Evolutionary conservation across 805 yeast genomes (phyloP).

Genomic region (Ogataea wickerhamii): DNA sequence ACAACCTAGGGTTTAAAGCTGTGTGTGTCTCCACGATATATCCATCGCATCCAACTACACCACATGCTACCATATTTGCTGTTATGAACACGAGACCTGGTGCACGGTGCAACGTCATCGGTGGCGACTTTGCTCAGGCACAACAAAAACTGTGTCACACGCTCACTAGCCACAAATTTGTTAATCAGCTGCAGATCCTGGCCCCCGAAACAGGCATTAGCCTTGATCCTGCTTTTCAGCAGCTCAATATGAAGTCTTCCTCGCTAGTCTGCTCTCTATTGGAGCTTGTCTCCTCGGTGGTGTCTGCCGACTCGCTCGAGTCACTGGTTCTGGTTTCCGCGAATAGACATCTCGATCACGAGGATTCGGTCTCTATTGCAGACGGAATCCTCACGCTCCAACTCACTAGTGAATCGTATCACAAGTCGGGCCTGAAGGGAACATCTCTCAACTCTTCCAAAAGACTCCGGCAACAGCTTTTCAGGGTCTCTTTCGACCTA

Average conservation of each 20-base stretch:
- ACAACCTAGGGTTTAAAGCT: too few relatives aligned
- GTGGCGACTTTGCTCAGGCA: slow-evolving; percentile 5
- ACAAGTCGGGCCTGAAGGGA: slow-evolving; percentile 34
- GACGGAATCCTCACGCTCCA: slow-evolving; percentile 28
- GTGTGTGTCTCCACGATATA: too few relatives aligned
- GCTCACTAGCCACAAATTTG: slow-evolving; percentile 27
- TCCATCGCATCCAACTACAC: too few relatives aligned
- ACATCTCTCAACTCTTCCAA: slow-evolving; percentile 22
- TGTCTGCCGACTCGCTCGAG: not conserved
- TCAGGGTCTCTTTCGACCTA: slow-evolving; percentile 23
- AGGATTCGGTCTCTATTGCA: slow-evolving; percentile 30
- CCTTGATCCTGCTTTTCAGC: slow-evolving; percentile 1
- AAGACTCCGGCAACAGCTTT: slow-evolving; percentile 20
- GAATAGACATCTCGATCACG: slow-evolving; percentile 26
- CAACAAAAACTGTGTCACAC: not conserved
- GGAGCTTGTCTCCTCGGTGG: slow-evolving; percentile 5
- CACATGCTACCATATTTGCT: too few relatives aligned
- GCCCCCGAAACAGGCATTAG: slow-evolving; percentile 7
- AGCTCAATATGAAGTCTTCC: slow-evolving; percentile 2
- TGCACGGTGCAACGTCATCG: slow-evolving; percentile 22
- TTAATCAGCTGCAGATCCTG: slow-evolving; percentile 24
- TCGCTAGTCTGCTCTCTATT: slow-evolving; percentile 8
- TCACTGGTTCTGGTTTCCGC: slow-evolving; percentile 14
- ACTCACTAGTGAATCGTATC: slow-evolving; percentile 30
- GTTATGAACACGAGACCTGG: too few relatives aligned